Conservation (phyloP, 2,329 filamentous ascomycete genomes). For the Trichoderma endophyticum region DNA sequence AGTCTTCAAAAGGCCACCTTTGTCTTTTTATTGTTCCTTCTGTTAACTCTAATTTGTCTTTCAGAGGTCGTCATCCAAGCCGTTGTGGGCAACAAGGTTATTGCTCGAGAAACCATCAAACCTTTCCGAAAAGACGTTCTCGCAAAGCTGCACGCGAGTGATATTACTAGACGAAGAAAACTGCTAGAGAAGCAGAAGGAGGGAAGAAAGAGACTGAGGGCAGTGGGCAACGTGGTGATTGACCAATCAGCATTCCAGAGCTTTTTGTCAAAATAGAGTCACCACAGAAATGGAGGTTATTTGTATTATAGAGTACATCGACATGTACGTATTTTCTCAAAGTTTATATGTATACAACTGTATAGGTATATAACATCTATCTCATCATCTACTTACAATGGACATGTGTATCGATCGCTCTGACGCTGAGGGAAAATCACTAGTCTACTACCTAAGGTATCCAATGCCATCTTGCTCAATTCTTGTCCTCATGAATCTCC, state of each 20-base stretch:
- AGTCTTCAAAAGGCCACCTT: background rate
- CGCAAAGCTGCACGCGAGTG: constrained; percentile 87
- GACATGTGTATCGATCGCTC: background rate
- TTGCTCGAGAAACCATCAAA: constrained; percentile 93
- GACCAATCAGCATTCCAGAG: constrained; percentile 94
- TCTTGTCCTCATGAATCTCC: background rate
- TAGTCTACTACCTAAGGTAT: background rate
- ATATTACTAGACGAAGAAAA: constrained; percentile 78
- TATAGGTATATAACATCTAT: background rate
- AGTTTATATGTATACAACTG: background rate
- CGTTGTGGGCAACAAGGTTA: constrained; percentile 73
- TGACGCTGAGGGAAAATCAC: background rate
- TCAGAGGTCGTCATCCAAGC: constrained; percentile 90
- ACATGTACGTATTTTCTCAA: too few species aligned
- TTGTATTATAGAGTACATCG: background rate
- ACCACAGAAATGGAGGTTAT: constrained; percentile 45
- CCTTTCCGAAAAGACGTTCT: constrained; percentile 95
- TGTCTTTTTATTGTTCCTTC: constrained; percentile 9
- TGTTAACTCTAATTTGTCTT: background rate
- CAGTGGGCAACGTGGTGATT: constrained; percentile 89
- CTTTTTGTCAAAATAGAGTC: constrained; percentile 60
- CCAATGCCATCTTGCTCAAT: background rate
- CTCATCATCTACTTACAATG: background rate
- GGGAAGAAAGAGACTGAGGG: constrained; percentile 80
- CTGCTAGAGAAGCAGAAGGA: constrained; percentile 96